phyloP scores from a whole-genome alignment of 495 filamentous ascomycete genomes.

The Annulohypoxylon maeteangense region DNA sequence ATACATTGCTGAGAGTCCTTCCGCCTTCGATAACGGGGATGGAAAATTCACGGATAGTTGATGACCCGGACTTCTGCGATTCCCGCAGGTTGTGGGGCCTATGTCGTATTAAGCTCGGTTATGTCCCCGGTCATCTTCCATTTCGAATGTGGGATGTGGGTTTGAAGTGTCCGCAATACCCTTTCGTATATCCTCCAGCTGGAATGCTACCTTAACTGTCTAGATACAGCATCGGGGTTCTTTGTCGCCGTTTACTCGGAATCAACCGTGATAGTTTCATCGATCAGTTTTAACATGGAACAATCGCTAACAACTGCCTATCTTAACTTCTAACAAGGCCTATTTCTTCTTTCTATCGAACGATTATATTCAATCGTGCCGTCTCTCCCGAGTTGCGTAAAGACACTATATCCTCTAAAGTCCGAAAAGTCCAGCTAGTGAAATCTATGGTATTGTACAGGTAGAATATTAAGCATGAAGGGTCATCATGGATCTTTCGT shows the following conservation, averaged over 20 bases:
- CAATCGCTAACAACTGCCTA: too few relatives aligned
- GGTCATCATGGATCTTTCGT: not conserved
- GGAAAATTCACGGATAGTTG: not conserved
- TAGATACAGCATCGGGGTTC: not conserved
- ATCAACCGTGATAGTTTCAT: not conserved
- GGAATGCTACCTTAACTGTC: not conserved
- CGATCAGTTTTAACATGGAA: not conserved
- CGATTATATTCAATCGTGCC: not conserved
- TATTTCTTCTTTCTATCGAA: not conserved
- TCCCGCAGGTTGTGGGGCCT: not conserved
- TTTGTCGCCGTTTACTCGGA: not conserved
- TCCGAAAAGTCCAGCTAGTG: not conserved
- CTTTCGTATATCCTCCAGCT: not conserved
- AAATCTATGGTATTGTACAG: not conserved
- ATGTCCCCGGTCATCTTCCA: not conserved
- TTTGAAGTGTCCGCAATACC: too few relatives aligned
- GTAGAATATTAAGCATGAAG: not conserved
- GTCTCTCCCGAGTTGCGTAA: not conserved
- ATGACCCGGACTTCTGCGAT: not conserved
- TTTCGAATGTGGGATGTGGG: not conserved
- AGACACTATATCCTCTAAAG: not conserved
- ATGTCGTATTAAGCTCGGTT: not conserved
- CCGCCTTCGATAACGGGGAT: not conserved
- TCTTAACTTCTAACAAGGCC: not conserved
- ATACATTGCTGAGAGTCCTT: not conserved